phyloP scores from a whole-genome alignment of 352 stramenopile genomes.

The Pythium apleroticum region DNA sequence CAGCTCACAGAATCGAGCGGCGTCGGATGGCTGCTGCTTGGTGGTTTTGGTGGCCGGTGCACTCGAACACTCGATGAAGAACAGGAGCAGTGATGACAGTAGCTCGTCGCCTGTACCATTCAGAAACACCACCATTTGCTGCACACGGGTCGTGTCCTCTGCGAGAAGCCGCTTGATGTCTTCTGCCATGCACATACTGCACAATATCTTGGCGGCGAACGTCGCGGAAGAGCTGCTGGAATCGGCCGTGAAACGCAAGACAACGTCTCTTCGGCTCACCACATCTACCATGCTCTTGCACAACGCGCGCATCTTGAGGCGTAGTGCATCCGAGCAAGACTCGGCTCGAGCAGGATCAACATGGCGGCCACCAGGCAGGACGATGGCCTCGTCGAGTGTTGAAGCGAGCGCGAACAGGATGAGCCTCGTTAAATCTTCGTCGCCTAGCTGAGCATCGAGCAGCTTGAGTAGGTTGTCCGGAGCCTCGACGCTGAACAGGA shows the following conservation, averaged over 20 bases:
- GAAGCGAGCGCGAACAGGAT: slow-evolving; percentile 53
- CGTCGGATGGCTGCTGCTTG: slow-evolving; percentile 9
- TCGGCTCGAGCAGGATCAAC: slow-evolving; percentile 9
- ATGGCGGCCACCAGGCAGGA: slow-evolving; percentile 18
- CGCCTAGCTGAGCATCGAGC: slow-evolving; percentile 20
- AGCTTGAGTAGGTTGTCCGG: slow-evolving; percentile 51
- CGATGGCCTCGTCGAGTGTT: slow-evolving; percentile 32
- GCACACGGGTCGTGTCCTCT: not conserved
- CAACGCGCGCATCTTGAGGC: slow-evolving; percentile 10
- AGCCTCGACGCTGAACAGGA: slow-evolving; percentile 49
- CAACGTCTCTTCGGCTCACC: not conserved
- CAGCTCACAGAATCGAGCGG: slow-evolving; percentile 36
- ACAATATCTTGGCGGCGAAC: slow-evolving; percentile 23
- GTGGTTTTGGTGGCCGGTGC: not conserved
- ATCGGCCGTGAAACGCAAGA: slow-evolving; percentile 3
- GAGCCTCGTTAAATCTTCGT: slow-evolving; percentile 39
- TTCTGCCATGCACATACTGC: slow-evolving; percentile 1
- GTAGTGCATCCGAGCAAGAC: slow-evolving; percentile 3
- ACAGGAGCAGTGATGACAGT: slow-evolving; percentile 24
- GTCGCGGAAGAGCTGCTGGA: slow-evolving; percentile 2
- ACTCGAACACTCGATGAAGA: slow-evolving; percentile 29
- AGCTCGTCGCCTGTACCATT: slow-evolving; percentile 1
- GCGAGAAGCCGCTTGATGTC: slow-evolving; percentile 10
- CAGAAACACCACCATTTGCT: slow-evolving; percentile 16
- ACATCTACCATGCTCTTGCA: slow-evolving; percentile 1